A percentile compares a stretch with the other conserved stretches of the same genome.
phyloP scores from a whole-genome alignment of 108 stramenopile species.

The Seminavis robusta region DNA sequence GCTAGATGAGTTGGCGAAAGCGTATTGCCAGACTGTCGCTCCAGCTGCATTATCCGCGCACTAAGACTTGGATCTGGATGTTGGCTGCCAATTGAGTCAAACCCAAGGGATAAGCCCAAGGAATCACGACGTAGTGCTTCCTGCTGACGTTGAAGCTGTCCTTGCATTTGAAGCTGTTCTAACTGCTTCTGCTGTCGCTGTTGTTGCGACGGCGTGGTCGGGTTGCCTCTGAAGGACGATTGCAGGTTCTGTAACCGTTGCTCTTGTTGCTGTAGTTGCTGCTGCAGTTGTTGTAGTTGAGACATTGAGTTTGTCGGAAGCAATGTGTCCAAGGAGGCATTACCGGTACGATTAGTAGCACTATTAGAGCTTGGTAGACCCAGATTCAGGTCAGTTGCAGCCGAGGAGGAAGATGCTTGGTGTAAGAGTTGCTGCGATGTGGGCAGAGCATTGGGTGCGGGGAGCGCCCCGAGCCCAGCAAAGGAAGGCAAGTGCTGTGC shows the following conservation, averaged over 20 bases:
- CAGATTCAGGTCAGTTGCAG: not conserved
- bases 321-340: not conserved
- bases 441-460: too few relatives aligned
- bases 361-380: not conserved
- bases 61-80: not conserved
- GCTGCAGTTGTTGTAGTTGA: slow-evolving; percentile 2
- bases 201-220: not conserved
- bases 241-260: not conserved
- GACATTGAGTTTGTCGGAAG: not conserved
- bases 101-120: not conserved
- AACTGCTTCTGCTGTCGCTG: slow-evolving; percentile 4
- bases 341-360: not conserved
- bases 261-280: not conserved
- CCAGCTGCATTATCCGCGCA: not conserved
- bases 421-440: too few relatives aligned
- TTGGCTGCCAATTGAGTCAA: not conserved
- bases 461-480: too few relatives aligned
- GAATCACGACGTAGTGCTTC: not conserved
- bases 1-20: not conserved
- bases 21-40: not conserved
- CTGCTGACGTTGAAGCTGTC: not conserved
- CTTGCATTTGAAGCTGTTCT: slow-evolving; percentile 9
- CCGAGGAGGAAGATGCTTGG: not conserved
- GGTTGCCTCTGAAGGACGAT: not conserved
- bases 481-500: too few relatives aligned